A percentile compares a stretch with the other conserved stretches of the same genome.
These are phyloP conservation scores for Straminergon stramineum DNA, from an alignment of 225 moss, liverwort and hornwort genomes.

Conservation along the genomic window DNA sequence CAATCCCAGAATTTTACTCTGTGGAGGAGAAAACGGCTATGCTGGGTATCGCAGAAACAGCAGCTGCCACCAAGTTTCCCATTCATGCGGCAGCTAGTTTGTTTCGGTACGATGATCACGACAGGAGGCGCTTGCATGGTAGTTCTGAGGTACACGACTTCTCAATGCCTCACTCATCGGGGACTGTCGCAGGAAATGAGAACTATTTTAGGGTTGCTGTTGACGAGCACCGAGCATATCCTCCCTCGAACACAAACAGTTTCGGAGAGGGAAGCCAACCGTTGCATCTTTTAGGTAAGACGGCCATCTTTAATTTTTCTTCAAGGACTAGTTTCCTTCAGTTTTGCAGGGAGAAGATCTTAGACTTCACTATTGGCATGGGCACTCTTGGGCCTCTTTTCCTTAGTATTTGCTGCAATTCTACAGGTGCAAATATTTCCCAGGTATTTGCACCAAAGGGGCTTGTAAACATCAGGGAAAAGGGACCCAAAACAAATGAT, in stretches of 20 bases:
- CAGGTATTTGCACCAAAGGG: background rate
- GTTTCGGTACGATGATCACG: constrained; percentile 21
- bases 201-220: constrained; percentile 6
- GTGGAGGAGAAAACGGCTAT: constrained; percentile 68
- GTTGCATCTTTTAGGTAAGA: constrained; percentile 25
- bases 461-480: background rate
- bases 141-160: constrained; percentile 2
- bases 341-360: background rate
- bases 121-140: constrained; percentile 4
- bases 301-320: background rate
- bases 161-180: constrained; percentile 2
- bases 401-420: background rate
- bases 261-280: constrained; percentile 29
- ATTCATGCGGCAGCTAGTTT: constrained; percentile 23
- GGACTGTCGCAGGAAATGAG: constrained; percentile 10
- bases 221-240: constrained; percentile 23
- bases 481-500: background rate
- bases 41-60: constrained; percentile 45
- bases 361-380: background rate
- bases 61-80: constrained; percentile 7
- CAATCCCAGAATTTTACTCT: constrained; percentile 30
- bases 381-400: background rate
- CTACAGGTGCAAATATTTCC: background rate
- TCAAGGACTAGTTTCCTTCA: background rate
- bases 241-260: background rate